Base-by-base conservation (phyloP, 306 rosid genomes). In the Hippophae rhamnoides region DNA sequence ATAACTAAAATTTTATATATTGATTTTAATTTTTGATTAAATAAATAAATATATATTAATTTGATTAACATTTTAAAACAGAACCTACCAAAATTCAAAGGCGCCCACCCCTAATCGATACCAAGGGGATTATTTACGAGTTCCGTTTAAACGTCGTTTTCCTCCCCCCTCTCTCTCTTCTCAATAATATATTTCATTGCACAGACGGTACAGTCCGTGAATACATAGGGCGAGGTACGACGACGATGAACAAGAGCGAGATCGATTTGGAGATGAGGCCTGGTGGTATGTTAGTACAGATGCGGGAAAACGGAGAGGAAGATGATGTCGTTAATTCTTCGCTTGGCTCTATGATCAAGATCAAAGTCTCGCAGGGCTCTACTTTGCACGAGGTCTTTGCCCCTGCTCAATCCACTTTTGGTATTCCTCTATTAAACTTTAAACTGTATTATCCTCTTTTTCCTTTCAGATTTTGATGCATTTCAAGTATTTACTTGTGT, bases 351-450 rank as follows among this genome's bases (percentile, higher is more conserved):
- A 58, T 26, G 68, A 74, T 81, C 71, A 65, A 61, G 43, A 49
- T 81, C 62, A 69, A 51, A 58, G 78, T 77, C 71, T 62, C 56
- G 13, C 78, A 74, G 9, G 78, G 75, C 59, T 44, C 78, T 10
- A 54, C 13, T 31, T 72, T 58, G 50, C 58, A 67, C 69, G 76
- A 67, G 61, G 51, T 77, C 69, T 59, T 56, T 41, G 65, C 74
- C 56, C 82, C 82, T 9, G 62, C 82, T 54, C 78, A 81, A 45
- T 81, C 80, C 43, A 77, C 80, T 59, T 77, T 77, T 57, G 80
- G 86, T 81, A 81, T n/a, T 25, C 6, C 49, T 41, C 62, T 44
- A 26, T n/a, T 11, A 9, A 56, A 9, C 23, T 7, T 13, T 6
- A 9, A 10, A 11, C 13, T 60, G 18, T 7, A 7, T 27, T 13